phyloP scores from a whole-genome alignment of 176 grass and related monocot species.

The Microstegium vimineum region DNA sequence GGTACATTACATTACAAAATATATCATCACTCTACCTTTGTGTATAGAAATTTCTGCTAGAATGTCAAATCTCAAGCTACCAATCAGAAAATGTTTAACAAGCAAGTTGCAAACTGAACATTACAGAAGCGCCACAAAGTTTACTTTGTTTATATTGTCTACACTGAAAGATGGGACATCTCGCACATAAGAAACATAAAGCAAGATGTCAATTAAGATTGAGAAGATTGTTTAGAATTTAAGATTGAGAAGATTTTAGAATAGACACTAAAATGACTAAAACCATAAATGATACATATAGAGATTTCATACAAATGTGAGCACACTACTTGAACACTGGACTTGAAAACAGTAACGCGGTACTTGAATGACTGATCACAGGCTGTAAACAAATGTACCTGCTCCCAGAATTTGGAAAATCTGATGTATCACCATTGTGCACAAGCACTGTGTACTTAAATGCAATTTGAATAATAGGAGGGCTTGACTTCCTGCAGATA shows the following conservation, averaged over 20 bases:
- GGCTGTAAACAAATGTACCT: conserved; percentile 25
- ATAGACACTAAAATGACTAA: not conserved
- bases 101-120: conserved; percentile 9
- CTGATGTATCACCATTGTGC: conserved; percentile 43
- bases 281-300: not conserved
- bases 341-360: not conserved
- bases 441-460: conserved; percentile 87
- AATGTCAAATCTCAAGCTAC: conserved; percentile 15
- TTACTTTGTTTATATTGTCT: not conserved
- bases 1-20: conserved; percentile 26
- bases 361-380: not conserved
- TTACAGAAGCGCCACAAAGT: not conserved
- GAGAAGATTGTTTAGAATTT: not conserved
- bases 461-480: conserved; percentile 84
- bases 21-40: not conserved
- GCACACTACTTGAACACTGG: not conserved
- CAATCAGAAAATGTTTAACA: conserved; percentile 2
- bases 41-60: not conserved
- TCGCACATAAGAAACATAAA: not conserved
- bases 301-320: not conserved
- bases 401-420: conserved; percentile 28
- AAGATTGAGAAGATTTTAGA: not conserved
- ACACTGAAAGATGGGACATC: conserved; percentile 5
- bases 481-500: conserved; percentile 40
- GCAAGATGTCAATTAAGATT: not conserved